Conservation (phyloP, 2,329 filamentous ascomycete genomes). For the Fusarium keratoplasticum region DNA sequence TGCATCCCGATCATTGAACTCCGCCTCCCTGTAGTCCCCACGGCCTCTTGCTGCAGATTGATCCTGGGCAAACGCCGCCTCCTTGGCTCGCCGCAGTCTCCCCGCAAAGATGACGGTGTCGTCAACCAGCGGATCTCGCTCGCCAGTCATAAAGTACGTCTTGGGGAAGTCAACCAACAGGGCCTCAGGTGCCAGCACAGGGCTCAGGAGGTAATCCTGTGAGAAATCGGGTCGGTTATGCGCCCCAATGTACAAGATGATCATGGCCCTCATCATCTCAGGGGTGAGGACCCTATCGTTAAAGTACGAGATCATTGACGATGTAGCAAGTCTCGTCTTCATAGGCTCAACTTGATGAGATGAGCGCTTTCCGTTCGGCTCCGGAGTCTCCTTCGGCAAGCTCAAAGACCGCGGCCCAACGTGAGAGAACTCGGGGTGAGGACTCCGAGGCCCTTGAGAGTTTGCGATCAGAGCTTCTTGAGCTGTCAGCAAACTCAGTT, state of each 20-base stretch:
- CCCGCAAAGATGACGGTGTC: slow-evolving; percentile 98
- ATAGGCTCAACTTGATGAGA: slow-evolving; percentile 70
- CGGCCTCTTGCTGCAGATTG: slow-evolving; percentile 15
- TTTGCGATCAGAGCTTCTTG: slow-evolving; percentile 16
- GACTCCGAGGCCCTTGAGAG: slow-evolving; percentile 41
- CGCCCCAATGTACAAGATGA: slow-evolving; percentile 95
- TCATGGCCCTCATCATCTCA: slow-evolving; percentile 99
- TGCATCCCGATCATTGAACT: slow-evolving; percentile 57
- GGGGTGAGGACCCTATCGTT: slow-evolving; percentile 94
- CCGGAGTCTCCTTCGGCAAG: slow-evolving; percentile 26
- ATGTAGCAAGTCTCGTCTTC: slow-evolving; percentile 89
- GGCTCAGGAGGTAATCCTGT: slow-evolving; percentile 90
- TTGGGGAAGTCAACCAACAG: slow-evolving; percentile 91
- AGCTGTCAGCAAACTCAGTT: slow-evolving; percentile 8
- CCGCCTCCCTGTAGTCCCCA: slow-evolving; percentile 38
- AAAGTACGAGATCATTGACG: slow-evolving; percentile 98
- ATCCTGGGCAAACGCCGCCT: slow-evolving; percentile 52
- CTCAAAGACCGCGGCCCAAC: slow-evolving; percentile 53
- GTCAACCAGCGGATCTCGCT: slow-evolving; percentile 94
- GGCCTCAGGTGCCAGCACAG: slow-evolving; percentile 87
- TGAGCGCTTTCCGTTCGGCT: slow-evolving; percentile 41
- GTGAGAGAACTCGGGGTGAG: slow-evolving; percentile 65
- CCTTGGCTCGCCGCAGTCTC: slow-evolving; percentile 83
- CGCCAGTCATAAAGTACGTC: slow-evolving; percentile 92
- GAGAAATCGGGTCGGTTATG: slow-evolving; percentile 93